These are phyloP conservation scores for Spergularia bocconei DNA, from an alignment of 148 eudicot genomes.

Conservation along the genomic window DNA sequence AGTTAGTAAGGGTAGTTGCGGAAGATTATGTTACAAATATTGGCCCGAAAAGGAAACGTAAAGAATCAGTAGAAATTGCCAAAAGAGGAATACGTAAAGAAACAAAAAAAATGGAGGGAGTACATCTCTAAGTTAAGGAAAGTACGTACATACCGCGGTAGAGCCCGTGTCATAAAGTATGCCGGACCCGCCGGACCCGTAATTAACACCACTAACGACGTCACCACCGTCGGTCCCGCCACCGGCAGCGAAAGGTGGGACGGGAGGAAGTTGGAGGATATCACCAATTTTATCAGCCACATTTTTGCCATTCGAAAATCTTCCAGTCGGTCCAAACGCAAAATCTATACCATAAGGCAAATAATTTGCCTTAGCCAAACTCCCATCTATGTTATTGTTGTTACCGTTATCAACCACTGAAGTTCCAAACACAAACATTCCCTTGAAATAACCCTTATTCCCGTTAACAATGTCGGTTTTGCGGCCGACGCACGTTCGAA, in stretches of 20 bases:
- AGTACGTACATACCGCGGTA: slow-evolving; percentile 5
- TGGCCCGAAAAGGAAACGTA: too few species aligned
- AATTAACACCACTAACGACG: slow-evolving; percentile 34
- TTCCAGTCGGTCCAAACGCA: slow-evolving; percentile 32
- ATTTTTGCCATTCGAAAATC: slow-evolving; percentile 34
- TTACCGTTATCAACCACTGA: slow-evolving; percentile 43
- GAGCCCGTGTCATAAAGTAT: slow-evolving; percentile 33
- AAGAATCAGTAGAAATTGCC: too few species aligned
- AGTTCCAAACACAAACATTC: slow-evolving; percentile 42
- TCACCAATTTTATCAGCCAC: slow-evolving; percentile 27
- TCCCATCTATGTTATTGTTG: slow-evolving; percentile 23
- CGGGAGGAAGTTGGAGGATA: slow-evolving; percentile 26
- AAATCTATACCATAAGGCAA: slow-evolving; percentile 41
- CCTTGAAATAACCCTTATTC: background rate
- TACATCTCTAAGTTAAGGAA: background rate
- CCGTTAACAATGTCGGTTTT: too few species aligned
- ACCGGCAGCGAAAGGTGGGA: slow-evolving; percentile 24
- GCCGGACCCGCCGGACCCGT: slow-evolving; percentile 37
- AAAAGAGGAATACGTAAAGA: too few species aligned
- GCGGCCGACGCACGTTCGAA: background rate
- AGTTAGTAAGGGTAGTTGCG: too few species aligned
- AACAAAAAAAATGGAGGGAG: too few species aligned
- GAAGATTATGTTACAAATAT: too few species aligned
- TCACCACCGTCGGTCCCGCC: background rate
- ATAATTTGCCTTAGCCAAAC: slow-evolving; percentile 24